phyloP scores from a whole-genome alignment of 805 yeast species.

The Wickerhamomyces bovis region DNA sequence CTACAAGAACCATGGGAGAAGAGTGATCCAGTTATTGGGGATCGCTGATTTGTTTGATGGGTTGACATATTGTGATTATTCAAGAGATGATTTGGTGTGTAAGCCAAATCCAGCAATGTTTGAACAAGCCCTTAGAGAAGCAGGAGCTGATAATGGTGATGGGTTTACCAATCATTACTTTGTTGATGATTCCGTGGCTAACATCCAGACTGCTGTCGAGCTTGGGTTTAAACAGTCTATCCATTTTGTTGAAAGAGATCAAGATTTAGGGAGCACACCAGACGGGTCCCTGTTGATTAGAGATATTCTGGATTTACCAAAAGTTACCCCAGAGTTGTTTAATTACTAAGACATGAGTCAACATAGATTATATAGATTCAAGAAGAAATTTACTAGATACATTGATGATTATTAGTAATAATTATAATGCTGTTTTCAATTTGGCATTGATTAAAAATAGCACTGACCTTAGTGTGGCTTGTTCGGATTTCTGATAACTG shows the following conservation, averaged over 20 bases:
- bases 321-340: constrained; percentile 21
- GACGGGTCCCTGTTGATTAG: constrained; percentile 48
- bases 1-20: constrained; percentile 79
- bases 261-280: constrained; percentile 35
- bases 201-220: constrained; percentile 65
- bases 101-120: constrained; percentile 81
- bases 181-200: constrained; percentile 81
- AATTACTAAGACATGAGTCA: not conserved
- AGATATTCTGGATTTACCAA: constrained; percentile 46
- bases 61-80: constrained; percentile 85
- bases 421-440: not conserved
- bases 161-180: constrained; percentile 53
- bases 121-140: constrained; percentile 54
- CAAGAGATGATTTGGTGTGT: constrained; percentile 61
- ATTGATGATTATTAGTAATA: too few relatives aligned
- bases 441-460: constrained; percentile 2
- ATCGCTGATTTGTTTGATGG: constrained; percentile 94
- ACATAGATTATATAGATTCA: not conserved
- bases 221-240: constrained; percentile 69
- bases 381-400: not conserved
- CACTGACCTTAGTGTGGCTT: constrained; percentile 7
- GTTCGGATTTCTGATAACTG: constrained; percentile 5
- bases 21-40: constrained; percentile 76
- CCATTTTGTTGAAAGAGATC: constrained; percentile 70
- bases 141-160: constrained; percentile 50